Evolutionary conservation across 306 rosid genomes (phyloP), one percentile per base, ranked within the genome.

Genomic region (Cucurbita maxima): DNA sequence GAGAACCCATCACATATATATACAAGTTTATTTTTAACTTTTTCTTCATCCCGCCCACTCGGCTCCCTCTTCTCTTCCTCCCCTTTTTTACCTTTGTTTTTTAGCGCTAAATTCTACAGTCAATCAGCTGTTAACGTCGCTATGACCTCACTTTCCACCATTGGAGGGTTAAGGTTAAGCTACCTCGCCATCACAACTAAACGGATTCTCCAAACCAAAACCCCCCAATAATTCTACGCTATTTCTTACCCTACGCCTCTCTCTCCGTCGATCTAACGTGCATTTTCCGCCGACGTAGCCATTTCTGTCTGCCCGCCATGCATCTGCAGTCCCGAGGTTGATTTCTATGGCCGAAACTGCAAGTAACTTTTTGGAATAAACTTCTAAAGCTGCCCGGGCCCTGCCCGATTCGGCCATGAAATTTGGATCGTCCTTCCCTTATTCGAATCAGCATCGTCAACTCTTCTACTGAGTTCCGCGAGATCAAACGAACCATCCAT

Each of bases 101-200:
- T 69, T 47, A 13, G 58, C 43, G 8, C 73, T 47, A 48, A 22
- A 47, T 69, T 18, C 57, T 6, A 68, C 73, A 6, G 55, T 68
- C 56, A 67, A 22, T 67, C 56, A 67, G 13, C 56, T 47, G 56
- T 47, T 47, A 68, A 47, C 73, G 73, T 47, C 73, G 40, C 3
- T 30, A 68, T 68, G 73, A 68, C 57, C 43, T 69, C 73, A 69
- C 6, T 47, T 48, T 16, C 73, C 73, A 69, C 73, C 73, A 69
- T 69, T 18, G 56, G 19, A 45, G 56, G 55, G 56, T 41, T 48
- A 18, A 16, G 4, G 30, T 48, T 51, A 20, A 63, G 52, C 52
- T 64, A 19, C 53, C 53, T 34, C n/a, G 71, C 71, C 53, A 43
- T 41, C 12, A 19, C 73, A 68, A 20, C 38, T 45, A 68, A 19